Conservation (phyloP, 768 basidiomycete species). For the Nidula microcarpa region DNA sequence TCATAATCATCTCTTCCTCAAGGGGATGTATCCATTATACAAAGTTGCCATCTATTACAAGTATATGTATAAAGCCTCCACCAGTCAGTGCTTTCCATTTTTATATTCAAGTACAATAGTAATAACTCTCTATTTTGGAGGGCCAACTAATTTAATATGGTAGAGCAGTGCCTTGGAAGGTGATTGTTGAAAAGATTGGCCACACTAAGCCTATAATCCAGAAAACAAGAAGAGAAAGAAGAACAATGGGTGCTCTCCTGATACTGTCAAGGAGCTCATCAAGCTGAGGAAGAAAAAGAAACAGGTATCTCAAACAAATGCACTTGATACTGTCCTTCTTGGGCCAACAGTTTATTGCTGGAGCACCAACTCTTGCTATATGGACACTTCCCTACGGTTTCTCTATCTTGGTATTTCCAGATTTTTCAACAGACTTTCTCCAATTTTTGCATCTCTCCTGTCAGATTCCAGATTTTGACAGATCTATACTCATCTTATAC, state of each 20-base stretch:
- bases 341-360: not conserved
- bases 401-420: not conserved
- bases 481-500: no score
- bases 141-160: not conserved
- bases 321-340: not conserved
- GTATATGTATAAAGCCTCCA: slow-evolving; percentile 4
- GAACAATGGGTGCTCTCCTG: slow-evolving; percentile 18
- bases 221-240: slow-evolving; percentile 2
- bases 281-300: not conserved
- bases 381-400: not conserved
- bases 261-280: not conserved
- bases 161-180: no score
- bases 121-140: slow-evolving; percentile 19
- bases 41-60: slow-evolving; percentile 15
- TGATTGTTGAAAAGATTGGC: slow-evolving; percentile 12
- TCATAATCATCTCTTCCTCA: slow-evolving; percentile 12
- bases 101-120: no score
- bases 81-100: no score
- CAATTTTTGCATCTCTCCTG: no score
- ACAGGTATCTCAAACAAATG: no score
- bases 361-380: not conserved
- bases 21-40: slow-evolving; percentile 12
- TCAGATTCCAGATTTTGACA: no score
- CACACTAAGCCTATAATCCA: slow-evolving; percentile 3
- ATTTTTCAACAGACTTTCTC: no score